These are phyloP conservation scores for Dioscorea cayenensis DNA, from an alignment of 116 monocot genomes.

Conservation along the genomic window DNA sequence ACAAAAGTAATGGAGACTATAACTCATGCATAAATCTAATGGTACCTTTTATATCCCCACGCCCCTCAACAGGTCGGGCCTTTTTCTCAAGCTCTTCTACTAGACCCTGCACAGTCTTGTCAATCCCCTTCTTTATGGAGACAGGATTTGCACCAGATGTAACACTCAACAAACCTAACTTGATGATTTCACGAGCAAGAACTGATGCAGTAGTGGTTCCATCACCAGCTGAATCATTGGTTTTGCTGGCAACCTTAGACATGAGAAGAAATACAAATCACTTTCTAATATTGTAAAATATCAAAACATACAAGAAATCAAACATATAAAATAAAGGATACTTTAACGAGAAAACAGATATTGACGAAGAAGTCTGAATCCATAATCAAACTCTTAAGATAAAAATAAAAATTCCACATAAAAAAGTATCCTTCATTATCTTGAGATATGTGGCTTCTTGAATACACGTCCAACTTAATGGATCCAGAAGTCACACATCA, in stretches of 20 bases:
- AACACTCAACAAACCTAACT: conserved; percentile 63
- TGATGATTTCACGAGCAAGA: conserved; percentile 85
- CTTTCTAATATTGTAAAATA: neutral
- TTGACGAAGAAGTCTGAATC: too few species aligned
- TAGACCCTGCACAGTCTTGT: conserved; percentile 59
- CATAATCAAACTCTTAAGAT: too few species aligned
- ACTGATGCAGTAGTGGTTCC: conserved; percentile 79
- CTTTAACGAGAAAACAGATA: too few species aligned
- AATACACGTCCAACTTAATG: too few species aligned
- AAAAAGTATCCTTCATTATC: too few species aligned
- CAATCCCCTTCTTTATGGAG: conserved; percentile 80
- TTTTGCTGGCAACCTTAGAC: conserved; percentile 71
- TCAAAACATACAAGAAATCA: neutral
- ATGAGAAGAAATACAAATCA: neutral
- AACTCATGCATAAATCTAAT: neutral
- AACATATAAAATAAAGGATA: too few species aligned
- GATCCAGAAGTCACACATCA: too few species aligned
- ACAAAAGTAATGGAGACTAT: neutral
- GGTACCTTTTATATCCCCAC: conserved; percentile 61
- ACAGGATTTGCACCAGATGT: conserved; percentile 82
- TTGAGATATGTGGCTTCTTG: too few species aligned
- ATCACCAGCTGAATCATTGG: conserved; percentile 79
- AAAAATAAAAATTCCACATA: too few species aligned
- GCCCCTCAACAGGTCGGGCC: conserved; percentile 57
- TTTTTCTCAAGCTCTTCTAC: conserved; percentile 67